These are phyloP conservation scores for Pilaira anomala DNA, from an alignment of 192 early-diverging fungal species.

Conservation along the genomic window DNA sequence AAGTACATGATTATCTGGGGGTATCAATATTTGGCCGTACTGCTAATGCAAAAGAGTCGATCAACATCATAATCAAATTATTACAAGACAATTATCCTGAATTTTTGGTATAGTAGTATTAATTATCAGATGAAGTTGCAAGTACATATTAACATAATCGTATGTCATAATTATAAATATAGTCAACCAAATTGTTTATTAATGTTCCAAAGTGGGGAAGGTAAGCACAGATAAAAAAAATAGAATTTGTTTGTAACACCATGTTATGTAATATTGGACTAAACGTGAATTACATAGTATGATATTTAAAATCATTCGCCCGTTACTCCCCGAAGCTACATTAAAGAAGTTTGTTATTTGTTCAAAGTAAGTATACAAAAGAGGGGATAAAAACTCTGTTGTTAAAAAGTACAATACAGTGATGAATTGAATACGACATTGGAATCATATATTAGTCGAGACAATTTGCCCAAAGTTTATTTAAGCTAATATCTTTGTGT, in stretches of 20 bases:
- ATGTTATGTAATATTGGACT: neutral
- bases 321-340: conserved; percentile 56
- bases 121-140: neutral
- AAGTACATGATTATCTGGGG: conserved; percentile 61
- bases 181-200: conserved; percentile 51
- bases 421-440: conserved; percentile 3
- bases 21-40: conserved; percentile 47
- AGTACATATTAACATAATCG: neutral
- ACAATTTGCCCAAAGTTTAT: conserved; percentile 1
- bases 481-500: conserved; percentile 13
- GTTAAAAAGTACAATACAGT: neutral
- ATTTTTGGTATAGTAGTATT: conserved; percentile 49
- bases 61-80: conserved; percentile 46
- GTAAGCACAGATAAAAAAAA: neutral
- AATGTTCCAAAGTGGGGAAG: conserved; percentile 54
- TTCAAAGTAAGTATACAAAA: conserved; percentile 35
- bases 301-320: conserved; percentile 53
- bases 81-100: conserved; percentile 66
- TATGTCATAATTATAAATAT: neutral
- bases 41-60: conserved; percentile 46
- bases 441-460: conserved; percentile 1
- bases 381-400: too few species aligned
- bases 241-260: neutral
- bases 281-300: conserved; percentile 31
- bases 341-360: conserved; percentile 60